Evolutionary conservation across 2,329 filamentous ascomycete species (phyloP).

Genomic region (Daldinia sp.): DNA sequence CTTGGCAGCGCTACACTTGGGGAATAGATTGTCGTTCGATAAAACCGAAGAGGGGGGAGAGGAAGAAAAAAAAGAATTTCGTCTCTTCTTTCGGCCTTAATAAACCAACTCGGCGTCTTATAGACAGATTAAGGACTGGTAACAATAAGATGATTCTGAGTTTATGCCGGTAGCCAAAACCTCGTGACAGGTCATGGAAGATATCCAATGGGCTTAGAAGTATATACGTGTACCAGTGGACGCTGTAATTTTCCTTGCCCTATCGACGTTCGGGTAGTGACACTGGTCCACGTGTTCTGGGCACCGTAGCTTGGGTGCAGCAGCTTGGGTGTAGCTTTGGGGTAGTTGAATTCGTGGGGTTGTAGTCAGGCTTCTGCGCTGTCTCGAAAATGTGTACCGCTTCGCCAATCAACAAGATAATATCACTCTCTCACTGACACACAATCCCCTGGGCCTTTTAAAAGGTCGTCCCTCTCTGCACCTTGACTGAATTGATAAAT

Average conservation of each 20-base stretch:
- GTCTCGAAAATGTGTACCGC: slow-evolving; percentile 36
- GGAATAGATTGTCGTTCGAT: slow-evolving; percentile 33
- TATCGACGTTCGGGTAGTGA: slow-evolving; percentile 35
- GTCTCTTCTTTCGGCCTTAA: slow-evolving; percentile 19
- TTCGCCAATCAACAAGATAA: slow-evolving; percentile 41
- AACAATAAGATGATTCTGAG: slow-evolving; percentile 15
- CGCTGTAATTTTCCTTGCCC: slow-evolving; percentile 27
- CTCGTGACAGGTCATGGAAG: slow-evolving; percentile 35
- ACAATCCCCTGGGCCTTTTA: slow-evolving; percentile 39
- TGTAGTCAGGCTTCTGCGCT: slow-evolving; percentile 41
- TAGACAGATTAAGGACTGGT: slow-evolving; percentile 32
- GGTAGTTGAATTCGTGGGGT: slow-evolving; percentile 42
- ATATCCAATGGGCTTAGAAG: slow-evolving; percentile 33
- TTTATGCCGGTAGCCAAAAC: slow-evolving; percentile 36
- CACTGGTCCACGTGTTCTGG: slow-evolving; percentile 46
- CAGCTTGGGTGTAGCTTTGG: slow-evolving; percentile 33
- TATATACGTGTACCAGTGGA: slow-evolving; percentile 47
- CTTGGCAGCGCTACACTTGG: slow-evolving; percentile 27
- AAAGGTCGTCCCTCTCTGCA: slow-evolving; percentile 42
- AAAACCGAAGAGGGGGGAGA: slow-evolving; percentile 13
- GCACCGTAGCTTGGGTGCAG: slow-evolving; percentile 3
- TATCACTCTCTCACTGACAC: slow-evolving; percentile 41
- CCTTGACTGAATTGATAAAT: slow-evolving; percentile 31
- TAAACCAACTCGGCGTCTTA: slow-evolving; percentile 39
- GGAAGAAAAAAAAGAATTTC: neutral